Conservation (phyloP, 129 eudicot species). For the Pittosporum tobira region DNA sequence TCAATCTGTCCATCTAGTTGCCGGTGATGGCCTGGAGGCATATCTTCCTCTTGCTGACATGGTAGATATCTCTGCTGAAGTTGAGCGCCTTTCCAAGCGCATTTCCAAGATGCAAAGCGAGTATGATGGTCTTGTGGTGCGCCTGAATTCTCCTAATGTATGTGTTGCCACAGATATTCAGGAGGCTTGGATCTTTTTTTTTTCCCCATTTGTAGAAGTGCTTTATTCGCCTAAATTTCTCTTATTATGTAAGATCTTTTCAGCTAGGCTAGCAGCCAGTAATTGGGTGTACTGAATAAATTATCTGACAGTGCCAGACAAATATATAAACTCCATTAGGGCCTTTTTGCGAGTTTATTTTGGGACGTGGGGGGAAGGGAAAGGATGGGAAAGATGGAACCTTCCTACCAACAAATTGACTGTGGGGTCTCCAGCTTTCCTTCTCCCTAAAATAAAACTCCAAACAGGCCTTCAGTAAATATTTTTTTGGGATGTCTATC, state of each 20-base stretch:
- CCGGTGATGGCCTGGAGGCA: constrained; percentile 95
- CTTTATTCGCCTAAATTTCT: no score
- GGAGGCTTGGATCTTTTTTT: not conserved
- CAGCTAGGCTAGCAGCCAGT: no score
- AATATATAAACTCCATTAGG: no score
- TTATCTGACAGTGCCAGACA: no score
- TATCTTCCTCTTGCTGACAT: constrained; percentile 96
- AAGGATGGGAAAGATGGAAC: not conserved
- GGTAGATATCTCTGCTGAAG: constrained; percentile 93
- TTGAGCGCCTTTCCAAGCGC: constrained; percentile 73
- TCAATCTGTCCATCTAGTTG: constrained; percentile 89
- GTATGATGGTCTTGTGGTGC: constrained; percentile 65
- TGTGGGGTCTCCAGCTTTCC: no score
- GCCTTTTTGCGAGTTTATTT: no score
- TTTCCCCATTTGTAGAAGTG: no score
- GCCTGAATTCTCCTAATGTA: constrained; percentile 72
- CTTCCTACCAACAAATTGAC: not conserved
- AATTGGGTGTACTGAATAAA: no score
- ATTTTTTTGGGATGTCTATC: not conserved
- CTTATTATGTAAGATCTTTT: no score
- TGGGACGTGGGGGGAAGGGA: not conserved
- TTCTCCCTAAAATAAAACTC: no score
- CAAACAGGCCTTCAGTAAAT: no score
- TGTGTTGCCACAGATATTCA: constrained; percentile 5
- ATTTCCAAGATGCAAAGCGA: constrained; percentile 82